Percentiles rank a stretch among this genome's conserved stretches.
phyloP scores from a whole-genome alignment of 495 filamentous ascomycete species.

The Thozetella sp. region DNA sequence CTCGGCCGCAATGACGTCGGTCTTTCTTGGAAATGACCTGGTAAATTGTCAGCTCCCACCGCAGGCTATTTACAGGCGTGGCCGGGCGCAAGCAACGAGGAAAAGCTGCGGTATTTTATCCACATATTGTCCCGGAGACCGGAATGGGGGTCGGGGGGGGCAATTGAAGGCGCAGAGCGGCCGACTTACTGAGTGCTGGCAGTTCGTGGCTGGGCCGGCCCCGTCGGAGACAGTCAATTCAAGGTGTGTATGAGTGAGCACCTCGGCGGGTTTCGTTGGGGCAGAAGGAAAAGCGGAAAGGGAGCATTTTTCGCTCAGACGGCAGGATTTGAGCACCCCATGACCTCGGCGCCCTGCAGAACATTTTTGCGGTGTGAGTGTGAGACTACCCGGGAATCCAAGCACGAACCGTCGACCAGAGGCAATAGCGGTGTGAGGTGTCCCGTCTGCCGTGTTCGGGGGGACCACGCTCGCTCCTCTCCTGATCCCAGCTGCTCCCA shows the following conservation, averaged over 20 bases:
- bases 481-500: too few relatives aligned
- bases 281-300: neutral
- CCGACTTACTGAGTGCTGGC: neutral
- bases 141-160: neutral
- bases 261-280: neutral
- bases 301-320: neutral
- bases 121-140: neutral
- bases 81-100: neutral
- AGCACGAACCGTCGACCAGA: too few relatives aligned
- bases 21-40: neutral
- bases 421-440: neutral
- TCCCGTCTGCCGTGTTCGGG: neutral
- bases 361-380: conserved; percentile 1
- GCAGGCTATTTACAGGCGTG: neutral
- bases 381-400: conserved; percentile 1
- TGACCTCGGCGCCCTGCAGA: neutral
- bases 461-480: too few relatives aligned
- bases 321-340: neutral
- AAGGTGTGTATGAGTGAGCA: too few relatives aligned
- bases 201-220: too few relatives aligned
- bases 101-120: neutral
- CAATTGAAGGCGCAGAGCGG: neutral
- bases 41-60: neutral
- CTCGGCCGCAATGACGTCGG: neutral
- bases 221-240: too few relatives aligned